These are phyloP conservation scores for Saccharomycopsis lassenensis DNA, from an alignment of 805 yeast species.

Conservation along the genomic window DNA sequence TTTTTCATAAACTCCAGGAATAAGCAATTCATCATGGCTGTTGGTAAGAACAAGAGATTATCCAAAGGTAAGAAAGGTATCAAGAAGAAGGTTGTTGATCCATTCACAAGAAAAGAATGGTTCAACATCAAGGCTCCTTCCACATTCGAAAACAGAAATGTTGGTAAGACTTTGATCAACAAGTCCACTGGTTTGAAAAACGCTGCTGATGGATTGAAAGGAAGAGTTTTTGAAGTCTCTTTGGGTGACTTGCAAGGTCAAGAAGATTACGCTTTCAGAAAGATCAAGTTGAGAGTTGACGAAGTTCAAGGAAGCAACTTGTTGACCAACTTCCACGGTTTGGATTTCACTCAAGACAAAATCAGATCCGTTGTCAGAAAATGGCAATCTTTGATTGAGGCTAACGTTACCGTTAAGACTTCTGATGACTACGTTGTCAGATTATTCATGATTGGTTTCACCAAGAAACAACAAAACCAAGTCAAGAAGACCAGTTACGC, in stretches of 20 bases:
- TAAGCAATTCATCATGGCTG: conserved; percentile 44
- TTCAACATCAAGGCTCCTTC: conserved; percentile 97
- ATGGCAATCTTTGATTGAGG: conserved; percentile 98
- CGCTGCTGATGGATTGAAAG: conserved; percentile 97
- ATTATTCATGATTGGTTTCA: conserved; percentile 95
- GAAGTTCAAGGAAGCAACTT: conserved; percentile 99
- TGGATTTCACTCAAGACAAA: conserved; percentile 97
- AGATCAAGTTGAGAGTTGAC: conserved; percentile 94
- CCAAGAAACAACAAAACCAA: conserved; percentile 95
- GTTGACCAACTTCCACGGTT: conserved; percentile 98
- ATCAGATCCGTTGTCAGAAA: conserved; percentile 95
- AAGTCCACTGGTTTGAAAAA: conserved; percentile 96
- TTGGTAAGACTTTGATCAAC: conserved; percentile 98
- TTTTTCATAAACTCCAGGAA: too few species aligned
- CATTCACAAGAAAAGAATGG: conserved; percentile 99
- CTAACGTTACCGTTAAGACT: conserved; percentile 96
- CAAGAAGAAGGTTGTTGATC: conserved; percentile 99
- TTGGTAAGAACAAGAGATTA: conserved; percentile 79
- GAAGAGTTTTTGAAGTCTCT: conserved; percentile 92
- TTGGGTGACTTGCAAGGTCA: conserved; percentile 97
- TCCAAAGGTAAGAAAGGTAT: conserved; percentile 92
- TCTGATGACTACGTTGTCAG: conserved; percentile 95
- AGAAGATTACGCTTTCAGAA: conserved; percentile 98
- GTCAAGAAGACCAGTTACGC: conserved; percentile 97
- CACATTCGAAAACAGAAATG: conserved; percentile 96